Conservation (phyloP, 2,329 filamentous ascomycete genomes). For the Xylariaceae sp. region DNA sequence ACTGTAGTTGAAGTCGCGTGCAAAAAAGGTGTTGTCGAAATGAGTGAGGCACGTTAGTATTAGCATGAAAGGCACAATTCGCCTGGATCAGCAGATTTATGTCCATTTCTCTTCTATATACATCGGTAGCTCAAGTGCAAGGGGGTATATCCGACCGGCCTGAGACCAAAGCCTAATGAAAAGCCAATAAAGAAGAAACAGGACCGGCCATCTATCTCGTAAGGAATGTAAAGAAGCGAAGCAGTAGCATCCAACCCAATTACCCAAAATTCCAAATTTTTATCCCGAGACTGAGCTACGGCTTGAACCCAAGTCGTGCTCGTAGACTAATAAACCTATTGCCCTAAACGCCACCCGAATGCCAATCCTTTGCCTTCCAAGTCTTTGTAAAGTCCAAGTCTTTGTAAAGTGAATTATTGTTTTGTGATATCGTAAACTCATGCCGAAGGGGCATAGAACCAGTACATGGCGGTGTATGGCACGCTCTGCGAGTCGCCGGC, state of each 20-base stretch:
- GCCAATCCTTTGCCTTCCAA: neutral
- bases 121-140: neutral
- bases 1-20: no score
- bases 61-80: no score
- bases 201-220: constrained; percentile 13
- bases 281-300: neutral
- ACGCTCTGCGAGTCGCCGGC: constrained; percentile 48
- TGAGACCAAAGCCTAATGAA: constrained; percentile 1
- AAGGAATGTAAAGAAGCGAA: constrained; percentile 17
- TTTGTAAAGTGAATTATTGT: neutral
- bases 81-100: no score
- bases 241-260: neutral
- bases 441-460: constrained; percentile 43
- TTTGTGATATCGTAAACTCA: no score
- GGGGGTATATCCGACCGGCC: constrained; percentile 18
- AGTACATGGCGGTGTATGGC: constrained; percentile 57
- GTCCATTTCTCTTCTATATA: constrained; percentile 10
- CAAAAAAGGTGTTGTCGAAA: no score
- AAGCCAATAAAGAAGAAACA: constrained; percentile 2
- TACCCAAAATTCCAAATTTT: neutral
- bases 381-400: neutral
- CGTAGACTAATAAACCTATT: neutral
- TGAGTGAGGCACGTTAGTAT: no score
- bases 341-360: neutral
- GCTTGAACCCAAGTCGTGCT: neutral